Conservation (phyloP, 352 stramenopile genomes). For the Phytophthora cactorum region DNA sequence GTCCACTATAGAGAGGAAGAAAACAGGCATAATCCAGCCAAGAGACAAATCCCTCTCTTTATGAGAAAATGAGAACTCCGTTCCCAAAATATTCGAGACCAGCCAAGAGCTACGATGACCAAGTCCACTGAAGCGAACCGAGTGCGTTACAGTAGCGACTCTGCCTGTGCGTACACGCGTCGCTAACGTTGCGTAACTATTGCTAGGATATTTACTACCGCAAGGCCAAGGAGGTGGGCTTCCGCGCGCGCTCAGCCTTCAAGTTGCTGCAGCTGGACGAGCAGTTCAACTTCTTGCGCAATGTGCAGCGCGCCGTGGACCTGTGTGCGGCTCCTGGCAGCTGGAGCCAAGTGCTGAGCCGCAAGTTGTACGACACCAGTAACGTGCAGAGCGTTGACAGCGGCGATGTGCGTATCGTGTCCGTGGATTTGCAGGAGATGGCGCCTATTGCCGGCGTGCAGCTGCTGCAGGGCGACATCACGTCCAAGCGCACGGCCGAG, state of each 20-base stretch:
- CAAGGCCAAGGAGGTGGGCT: slow-evolving; percentile 95
- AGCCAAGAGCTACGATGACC: slow-evolving; percentile 41
- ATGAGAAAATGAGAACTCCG: slow-evolving; percentile 8
- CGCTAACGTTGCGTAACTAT: slow-evolving; percentile 5
- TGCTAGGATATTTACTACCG: slow-evolving; percentile 91
- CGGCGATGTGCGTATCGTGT: slow-evolving; percentile 91
- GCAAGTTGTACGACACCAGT: slow-evolving; percentile 78
- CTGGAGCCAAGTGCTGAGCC: slow-evolving; percentile 97
- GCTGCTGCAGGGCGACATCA: slow-evolving; percentile 97
- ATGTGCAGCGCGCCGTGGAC: slow-evolving; percentile 95
- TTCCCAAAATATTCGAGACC: slow-evolving; percentile 4
- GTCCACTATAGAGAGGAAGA: slow-evolving; percentile 15
- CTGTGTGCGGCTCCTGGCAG: slow-evolving; percentile 98
- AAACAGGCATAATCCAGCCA: neutral
- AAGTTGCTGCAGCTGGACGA: slow-evolving; percentile 99
- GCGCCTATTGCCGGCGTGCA: slow-evolving; percentile 96
- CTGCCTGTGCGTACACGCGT: neutral
- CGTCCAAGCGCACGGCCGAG: slow-evolving; percentile 94
- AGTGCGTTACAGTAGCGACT: slow-evolving; percentile 35
- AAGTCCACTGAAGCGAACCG: slow-evolving; percentile 69
- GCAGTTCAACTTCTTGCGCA: slow-evolving; percentile 95
- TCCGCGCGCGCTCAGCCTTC: slow-evolving; percentile 97
- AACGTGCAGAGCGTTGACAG: slow-evolving; percentile 31
- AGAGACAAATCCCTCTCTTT: slow-evolving; percentile 3
- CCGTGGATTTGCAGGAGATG: slow-evolving; percentile 99